Evolutionary conservation across 345 rosid genomes (phyloP), one percentile per base, ranked within the genome.

Genomic region (Salix caprea): DNA sequence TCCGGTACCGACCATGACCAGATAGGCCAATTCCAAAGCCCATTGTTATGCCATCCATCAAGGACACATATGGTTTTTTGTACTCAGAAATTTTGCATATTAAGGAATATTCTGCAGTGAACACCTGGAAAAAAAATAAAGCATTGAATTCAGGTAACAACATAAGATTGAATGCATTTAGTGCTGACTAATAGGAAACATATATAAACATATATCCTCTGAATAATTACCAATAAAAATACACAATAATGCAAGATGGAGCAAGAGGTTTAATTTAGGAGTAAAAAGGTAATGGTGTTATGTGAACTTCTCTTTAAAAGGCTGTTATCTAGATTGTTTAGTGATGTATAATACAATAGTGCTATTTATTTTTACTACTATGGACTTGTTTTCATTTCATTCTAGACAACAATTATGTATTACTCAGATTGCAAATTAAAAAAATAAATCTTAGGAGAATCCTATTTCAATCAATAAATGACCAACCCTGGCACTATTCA

Each of bases 21-120:
- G 97, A 93, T 64, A 95, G 85, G 75, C 99, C 97, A 83, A 95
- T 54, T 58, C 99, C 97, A 86, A 91, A 95, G 32, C 99, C 97
- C 97, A 93, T 95, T 26, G 97, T 91, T 74, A 93, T 79, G 73
- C 99, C 97, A 88, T 95, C 97, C 99, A 95, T 95, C 67, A 95
- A 79, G 67, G 93, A 87, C 77, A 93, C 84, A 68, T 93, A 93
- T 70, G 99, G 97, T 78, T 95, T 95, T 82, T 85, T 87, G 87
- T 91, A 95, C 46, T 77, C 97, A 68, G 92, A 80, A 81, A 93
- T 95, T 85, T 90, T 95, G 89, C 99, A 95, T 82, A 95, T 88
- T 54, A 95, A 87, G 19, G 89, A 74, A 84, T 95, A 95, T 82
- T 95, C 99, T 61, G 97, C 94, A 48, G 88, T 78, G 85, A 93